Base-by-base conservation (phyloP, 768 basidiomycete genomes). In the Rhizopogon vinicolor region DNA sequence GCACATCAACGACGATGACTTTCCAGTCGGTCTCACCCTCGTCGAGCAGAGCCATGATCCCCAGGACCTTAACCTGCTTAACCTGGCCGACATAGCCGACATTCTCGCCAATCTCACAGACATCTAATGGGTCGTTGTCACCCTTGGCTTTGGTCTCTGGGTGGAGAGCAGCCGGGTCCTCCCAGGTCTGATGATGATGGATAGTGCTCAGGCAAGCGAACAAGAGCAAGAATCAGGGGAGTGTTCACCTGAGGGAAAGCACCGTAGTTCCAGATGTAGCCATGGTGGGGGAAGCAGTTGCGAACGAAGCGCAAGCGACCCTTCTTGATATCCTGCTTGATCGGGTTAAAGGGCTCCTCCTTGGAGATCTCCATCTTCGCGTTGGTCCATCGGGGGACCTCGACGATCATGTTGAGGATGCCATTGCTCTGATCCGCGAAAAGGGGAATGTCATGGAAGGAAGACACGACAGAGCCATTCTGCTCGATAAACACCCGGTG, bases 21-120 rank as follows among this genome's bases (percentile, higher is more conserved):
- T 99, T 99, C 97, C 97, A 99, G 79, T 98, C 97, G 62, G 97
- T 98, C 79, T 98, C 97, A 65, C 97, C 97, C 72, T 98, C 97
- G 69, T 99, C 97, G 62, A 98, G 87, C 56, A 98, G 81, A 55
- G 97, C 97, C 96, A 98, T 98, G 84, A 98, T 96, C 59, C 97
- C 97, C 66, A 99, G 91, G 62, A 99, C 91, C 81, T 99, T 99
- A 84, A 99, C 97, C 74, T 98, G 97, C 79, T 98, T 99, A 73
- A 99, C 84, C 72, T 98, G 95, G 55, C 97, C 97, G 59, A 87
- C 85, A 72, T 94, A 93, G 62, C 96, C 97, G 65, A 98, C 91
- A 73, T 95, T 91, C 74, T 99, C 97, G 59, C 97, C 97, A 65
- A 99, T 98, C 77, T 99, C 97, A 75, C 97, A 98, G 62, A 99